These are phyloP conservation scores for Debaryomyces robertsiae DNA, from an alignment of 1,139 yeast genomes.

Conservation along the genomic window DNA sequence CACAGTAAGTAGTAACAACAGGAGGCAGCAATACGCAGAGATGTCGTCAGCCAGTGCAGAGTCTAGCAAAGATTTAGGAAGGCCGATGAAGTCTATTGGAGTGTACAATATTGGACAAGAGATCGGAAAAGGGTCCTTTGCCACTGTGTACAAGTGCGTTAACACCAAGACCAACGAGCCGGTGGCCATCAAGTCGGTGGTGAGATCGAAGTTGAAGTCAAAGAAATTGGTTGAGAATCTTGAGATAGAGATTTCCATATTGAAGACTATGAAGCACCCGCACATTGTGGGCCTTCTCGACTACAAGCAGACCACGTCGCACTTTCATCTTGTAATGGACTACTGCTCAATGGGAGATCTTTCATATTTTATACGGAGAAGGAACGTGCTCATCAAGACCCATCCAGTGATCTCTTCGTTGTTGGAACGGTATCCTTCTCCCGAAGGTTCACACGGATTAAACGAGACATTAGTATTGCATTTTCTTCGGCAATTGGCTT, in stretches of 20 bases:
- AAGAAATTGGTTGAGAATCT: constrained; percentile 86
- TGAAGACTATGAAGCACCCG: constrained; percentile 86
- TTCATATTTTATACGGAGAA: constrained; percentile 78
- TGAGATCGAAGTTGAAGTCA: constrained; percentile 77
- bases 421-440: constrained; percentile 81
- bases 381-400: constrained; percentile 68
- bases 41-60: constrained; percentile 7
- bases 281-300: constrained; percentile 88
- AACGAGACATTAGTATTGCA: constrained; percentile 78
- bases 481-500: constrained; percentile 81
- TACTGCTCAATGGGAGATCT: constrained; percentile 95
- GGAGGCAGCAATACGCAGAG: neutral
- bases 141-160: constrained; percentile 51
- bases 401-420: constrained; percentile 81
- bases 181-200: constrained; percentile 88
- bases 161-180: constrained; percentile 51
- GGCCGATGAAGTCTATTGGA: constrained; percentile 23
- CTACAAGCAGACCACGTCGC: constrained; percentile 73
- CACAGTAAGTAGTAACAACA: neutral
- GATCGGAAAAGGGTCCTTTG: constrained; percentile 54
- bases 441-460: constrained; percentile 74
- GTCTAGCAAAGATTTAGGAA: neutral
- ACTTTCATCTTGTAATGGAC: constrained; percentile 94
- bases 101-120: constrained; percentile 46
- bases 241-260: constrained; percentile 85